phyloP scores from a whole-genome alignment of 2,329 filamentous ascomycete species.

The Penicillium sp. region DNA sequence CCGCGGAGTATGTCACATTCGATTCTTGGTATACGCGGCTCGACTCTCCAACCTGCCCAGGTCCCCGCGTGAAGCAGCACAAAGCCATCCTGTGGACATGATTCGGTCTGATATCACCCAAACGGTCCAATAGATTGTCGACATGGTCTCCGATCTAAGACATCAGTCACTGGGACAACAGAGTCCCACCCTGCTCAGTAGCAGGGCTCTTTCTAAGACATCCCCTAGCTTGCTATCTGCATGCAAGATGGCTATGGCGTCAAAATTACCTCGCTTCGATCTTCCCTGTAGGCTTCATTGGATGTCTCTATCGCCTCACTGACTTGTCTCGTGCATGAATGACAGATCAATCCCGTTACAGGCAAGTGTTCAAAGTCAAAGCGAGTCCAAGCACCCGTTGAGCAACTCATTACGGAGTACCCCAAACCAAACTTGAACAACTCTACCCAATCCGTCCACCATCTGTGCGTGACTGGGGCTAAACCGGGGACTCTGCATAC shows the following conservation, averaged over 20 bases:
- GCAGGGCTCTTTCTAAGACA: not conserved
- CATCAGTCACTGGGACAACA: not conserved
- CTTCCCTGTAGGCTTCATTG: not conserved
- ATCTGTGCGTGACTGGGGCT: not conserved
- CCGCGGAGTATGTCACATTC: not conserved
- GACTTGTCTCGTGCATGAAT: not conserved
- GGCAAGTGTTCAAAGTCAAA: not conserved
- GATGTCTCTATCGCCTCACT: not conserved
- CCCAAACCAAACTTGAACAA: not conserved
- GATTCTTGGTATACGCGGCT: not conserved
- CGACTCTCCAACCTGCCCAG: not conserved
- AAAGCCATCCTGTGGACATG: not conserved
- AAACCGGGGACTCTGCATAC: constrained; percentile 1
- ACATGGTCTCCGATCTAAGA: not conserved
- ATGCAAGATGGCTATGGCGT: not conserved
- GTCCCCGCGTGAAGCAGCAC: not conserved
- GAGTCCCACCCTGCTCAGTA: not conserved
- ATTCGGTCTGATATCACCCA: not conserved
- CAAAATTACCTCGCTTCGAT: not conserved
- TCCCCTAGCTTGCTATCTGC: not conserved
- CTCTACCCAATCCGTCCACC: not conserved
- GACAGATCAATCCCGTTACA: not conserved
- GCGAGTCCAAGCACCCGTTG: not conserved
- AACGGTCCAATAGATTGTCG: not conserved
- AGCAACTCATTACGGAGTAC: not conserved